Percentiles rank a stretch among this genome's conserved stretches.
Evolutionary conservation across 1,139 yeast genomes (phyloP).

Genomic region (Suhomyces bolitotheri): DNA sequence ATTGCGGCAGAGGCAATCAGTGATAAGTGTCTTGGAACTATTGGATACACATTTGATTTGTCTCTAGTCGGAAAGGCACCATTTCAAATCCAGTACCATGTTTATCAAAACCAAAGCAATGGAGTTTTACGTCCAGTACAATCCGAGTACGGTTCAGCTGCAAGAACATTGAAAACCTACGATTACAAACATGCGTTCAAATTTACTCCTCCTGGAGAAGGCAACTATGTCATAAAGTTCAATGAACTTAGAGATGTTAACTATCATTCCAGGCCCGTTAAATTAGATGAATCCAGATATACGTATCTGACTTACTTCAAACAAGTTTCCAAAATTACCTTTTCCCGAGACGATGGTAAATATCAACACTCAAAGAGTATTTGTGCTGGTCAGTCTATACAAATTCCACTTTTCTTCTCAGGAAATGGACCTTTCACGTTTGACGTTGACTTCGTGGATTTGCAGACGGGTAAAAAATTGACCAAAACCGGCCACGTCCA

Average conservation of each 20-base stretch:
- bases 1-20: constrained; percentile 61
- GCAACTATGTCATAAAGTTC: constrained; percentile 75
- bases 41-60: constrained; percentile 72
- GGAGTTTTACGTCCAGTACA: constrained; percentile 35
- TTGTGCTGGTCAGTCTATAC: constrained; percentile 43
- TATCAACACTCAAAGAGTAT: constrained; percentile 24
- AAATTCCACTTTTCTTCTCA: constrained; percentile 56
- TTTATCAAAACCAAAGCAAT: constrained; percentile 47
- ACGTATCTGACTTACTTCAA: constrained; percentile 55
- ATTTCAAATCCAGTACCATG: constrained; percentile 62
- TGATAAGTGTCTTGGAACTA: constrained; percentile 90
- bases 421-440: constrained; percentile 82
- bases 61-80: constrained; percentile 82
- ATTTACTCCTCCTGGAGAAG: constrained; percentile 79
- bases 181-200: constrained; percentile 44
- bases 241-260: constrained; percentile 55
- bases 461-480: constrained; percentile 31
- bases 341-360: constrained; percentile 22
- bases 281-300: constrained; percentile 35
- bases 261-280: constrained; percentile 40
- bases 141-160: constrained; percentile 31
- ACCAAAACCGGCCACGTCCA: constrained; percentile 46
- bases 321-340: constrained; percentile 46
- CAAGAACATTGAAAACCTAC: constrained; percentile 27
- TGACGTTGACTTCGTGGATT: constrained; percentile 54